A percentile compares a stretch with the other conserved stretches of the same genome.
Evolutionary conservation across 192 early-diverging fungal genomes (phyloP).

Genomic region (Funneliformis geosporum): DNA sequence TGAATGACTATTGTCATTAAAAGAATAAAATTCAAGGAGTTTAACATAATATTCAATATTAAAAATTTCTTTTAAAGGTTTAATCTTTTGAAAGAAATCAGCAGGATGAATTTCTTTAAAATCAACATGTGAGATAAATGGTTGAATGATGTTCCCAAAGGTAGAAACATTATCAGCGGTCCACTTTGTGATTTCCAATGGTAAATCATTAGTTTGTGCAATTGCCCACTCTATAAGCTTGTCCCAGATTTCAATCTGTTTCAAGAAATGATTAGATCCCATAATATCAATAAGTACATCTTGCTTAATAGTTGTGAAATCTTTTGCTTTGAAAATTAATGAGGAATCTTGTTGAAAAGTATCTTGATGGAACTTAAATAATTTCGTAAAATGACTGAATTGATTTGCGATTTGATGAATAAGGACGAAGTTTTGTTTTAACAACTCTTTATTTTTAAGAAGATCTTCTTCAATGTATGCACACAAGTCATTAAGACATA

Average conservation of each 20-base stretch:
- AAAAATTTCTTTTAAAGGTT: background rate
- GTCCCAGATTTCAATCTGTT: background rate
- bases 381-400: background rate
- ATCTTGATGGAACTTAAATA: background rate
- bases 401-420: background rate
- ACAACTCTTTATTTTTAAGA: background rate
- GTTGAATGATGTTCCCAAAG: background rate
- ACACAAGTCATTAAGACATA: background rate
- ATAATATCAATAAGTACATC: background rate
- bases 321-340: background rate
- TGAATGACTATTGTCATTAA: background rate
- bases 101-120: background rate
- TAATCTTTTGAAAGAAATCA: conserved; percentile 8
- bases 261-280: background rate
- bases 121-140: background rate
- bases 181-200: background rate
- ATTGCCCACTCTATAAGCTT: background rate
- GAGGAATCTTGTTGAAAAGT: background rate
- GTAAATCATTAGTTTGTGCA: background rate
- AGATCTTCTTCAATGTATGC: background rate
- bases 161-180: background rate
- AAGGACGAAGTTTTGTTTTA: background rate
- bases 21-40: background rate
- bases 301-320: background rate
- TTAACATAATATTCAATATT: background rate